Evolutionary conservation across 2,329 filamentous ascomycete genomes (phyloP).

Genomic region (Periconia sp.): DNA sequence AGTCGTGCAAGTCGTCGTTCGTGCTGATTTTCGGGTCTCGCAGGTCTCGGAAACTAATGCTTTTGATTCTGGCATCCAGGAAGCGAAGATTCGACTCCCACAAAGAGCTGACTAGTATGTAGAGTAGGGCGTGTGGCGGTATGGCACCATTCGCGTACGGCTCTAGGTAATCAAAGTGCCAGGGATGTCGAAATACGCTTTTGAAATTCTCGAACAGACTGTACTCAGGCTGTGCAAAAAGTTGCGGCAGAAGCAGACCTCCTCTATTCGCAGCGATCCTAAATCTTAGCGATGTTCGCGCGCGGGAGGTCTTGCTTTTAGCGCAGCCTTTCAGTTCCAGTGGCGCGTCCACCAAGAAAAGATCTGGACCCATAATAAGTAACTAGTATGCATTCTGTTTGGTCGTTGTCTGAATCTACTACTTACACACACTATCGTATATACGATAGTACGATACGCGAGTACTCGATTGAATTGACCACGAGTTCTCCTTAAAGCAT

Average conservation of each 20-base stretch:
- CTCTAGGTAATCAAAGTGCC: neutral
- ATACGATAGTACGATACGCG: neutral
- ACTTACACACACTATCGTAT: neutral
- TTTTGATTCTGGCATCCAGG: neutral
- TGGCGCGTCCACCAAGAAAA: no score
- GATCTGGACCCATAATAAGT: no score
- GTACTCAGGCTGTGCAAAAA: no score
- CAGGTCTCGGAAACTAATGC: constrained; percentile 1
- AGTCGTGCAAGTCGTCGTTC: neutral
- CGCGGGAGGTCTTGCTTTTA: no score
- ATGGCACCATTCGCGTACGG: no score
- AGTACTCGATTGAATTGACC: neutral
- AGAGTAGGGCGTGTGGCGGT: neutral
- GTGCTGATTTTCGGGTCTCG: neutral
- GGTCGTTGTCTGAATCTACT: no score
- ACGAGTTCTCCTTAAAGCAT: neutral
- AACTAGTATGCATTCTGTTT: no score
- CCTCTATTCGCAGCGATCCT: no score
- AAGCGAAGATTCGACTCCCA: constrained; percentile 5
- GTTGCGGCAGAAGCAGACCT: no score
- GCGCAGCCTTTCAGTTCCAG: no score
- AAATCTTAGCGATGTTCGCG: no score
- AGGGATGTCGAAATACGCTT: neutral
- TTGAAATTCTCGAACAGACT: neutral
- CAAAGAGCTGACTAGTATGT: neutral